Percentiles rank a stretch among this genome's conserved stretches.
phyloP scores from a whole-genome alignment of 257 asterid genomes.

The Capsicum baccatum region DNA sequence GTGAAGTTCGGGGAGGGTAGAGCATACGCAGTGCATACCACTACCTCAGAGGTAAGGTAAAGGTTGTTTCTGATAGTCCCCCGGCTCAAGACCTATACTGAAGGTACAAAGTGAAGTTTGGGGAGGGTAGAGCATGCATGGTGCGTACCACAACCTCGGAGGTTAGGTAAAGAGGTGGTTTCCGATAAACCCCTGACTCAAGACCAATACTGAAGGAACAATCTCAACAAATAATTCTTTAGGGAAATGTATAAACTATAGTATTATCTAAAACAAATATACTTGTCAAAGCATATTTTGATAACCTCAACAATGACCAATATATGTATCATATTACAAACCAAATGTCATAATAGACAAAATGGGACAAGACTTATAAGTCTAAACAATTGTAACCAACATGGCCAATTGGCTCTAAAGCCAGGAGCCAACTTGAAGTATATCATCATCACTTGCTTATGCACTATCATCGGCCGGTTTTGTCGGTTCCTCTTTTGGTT shows the following conservation, averaged over 20 bases:
- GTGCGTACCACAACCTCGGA: no score
- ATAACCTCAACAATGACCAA: constrained; percentile 27
- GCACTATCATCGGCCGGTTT: constrained; percentile 58
- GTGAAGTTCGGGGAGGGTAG: no score
- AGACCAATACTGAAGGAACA: no score
- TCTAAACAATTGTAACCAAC: constrained; percentile 8
- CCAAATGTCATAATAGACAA: constrained; percentile 17
- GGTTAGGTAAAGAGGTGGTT: no score
- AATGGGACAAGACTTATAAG: constrained; percentile 15
- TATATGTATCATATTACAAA: constrained; percentile 8
- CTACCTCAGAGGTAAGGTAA: no score
- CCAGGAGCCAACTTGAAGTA: not conserved
- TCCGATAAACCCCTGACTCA: no score
- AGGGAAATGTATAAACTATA: not conserved
- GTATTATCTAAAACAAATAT: not conserved
- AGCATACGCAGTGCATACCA: no score
- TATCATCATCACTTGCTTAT: constrained; percentile 13
- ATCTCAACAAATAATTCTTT: not conserved
- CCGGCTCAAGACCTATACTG: no score
- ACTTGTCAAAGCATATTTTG: not conserved
- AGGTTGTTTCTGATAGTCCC: no score
- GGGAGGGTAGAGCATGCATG: no score
- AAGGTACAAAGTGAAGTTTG: no score
- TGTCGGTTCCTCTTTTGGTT: constrained; percentile 54
- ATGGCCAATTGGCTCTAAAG: not conserved